phyloP scores from a whole-genome alignment of 1,284 basidiomycete genomes.

The Grifola frondosa region DNA sequence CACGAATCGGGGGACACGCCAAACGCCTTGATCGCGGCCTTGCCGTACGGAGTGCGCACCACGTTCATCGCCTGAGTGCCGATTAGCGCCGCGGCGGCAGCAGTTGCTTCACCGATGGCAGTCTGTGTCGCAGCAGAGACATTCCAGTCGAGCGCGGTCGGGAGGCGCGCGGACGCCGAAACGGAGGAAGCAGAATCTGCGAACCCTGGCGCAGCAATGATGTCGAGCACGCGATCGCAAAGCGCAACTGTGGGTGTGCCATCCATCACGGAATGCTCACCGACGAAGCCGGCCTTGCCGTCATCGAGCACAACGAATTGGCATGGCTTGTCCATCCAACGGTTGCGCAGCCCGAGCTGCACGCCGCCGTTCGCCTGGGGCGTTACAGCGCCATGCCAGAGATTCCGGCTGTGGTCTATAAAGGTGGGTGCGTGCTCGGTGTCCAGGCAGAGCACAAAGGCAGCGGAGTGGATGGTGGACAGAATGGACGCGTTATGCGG shows the following conservation, averaged over 20 bases:
- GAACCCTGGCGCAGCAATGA: conserved; percentile 58
- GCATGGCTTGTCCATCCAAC: conserved; percentile 84
- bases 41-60: conserved; percentile 77
- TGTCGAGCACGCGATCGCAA: conserved; percentile 71
- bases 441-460: conserved; percentile 83
- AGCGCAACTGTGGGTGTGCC: conserved; percentile 67
- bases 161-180: conserved; percentile 23
- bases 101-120: conserved; percentile 58
- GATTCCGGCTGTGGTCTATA: conserved; percentile 58
- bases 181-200: conserved; percentile 40
- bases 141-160: conserved; percentile 62
- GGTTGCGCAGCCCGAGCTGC: conserved; percentile 58
- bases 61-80: conserved; percentile 68
- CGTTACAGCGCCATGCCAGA: conserved; percentile 69
- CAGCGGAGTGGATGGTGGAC: conserved; percentile 75
- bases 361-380: conserved; percentile 26
- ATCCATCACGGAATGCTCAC: conserved; percentile 92
- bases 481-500: conserved; percentile 64
- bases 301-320: conserved; percentile 85
- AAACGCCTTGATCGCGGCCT: conserved; percentile 83
- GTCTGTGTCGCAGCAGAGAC: conserved; percentile 45
- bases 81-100: conserved; percentile 60
- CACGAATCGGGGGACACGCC: conserved; percentile 89
- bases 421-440: conserved; percentile 51
- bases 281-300: conserved; percentile 79